Evolutionary conservation across 176 grass and related monocot genomes (phyloP), one percentile per base, ranked within the genome.

Genomic region (Saccharum spontaneum): DNA sequence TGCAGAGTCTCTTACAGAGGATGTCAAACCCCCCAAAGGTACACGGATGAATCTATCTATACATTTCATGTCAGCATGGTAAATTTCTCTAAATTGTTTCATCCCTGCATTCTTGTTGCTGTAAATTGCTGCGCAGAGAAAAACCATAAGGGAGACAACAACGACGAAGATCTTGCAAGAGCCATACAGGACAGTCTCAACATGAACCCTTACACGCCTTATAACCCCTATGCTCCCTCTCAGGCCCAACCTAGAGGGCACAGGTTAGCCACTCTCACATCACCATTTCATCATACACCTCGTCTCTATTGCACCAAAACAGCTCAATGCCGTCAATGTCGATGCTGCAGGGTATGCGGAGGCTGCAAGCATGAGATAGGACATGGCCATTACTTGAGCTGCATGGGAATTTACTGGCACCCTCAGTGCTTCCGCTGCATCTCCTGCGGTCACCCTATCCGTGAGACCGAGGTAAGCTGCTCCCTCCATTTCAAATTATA

Each of bases 401-500:
- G 93, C 84, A 94, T 99, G 97, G 97, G 88, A 55, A 96, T 90
- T 62, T 92, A 94, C 62, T 99, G 97, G 97, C 97, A 99, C 55
- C 92, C 91, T 57, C 97, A 92, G 17, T 99, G 97, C 80, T 99
- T 99, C 46, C 62, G 79, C 14, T 99, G 97, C 61, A 80, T 3
- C 72, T 87, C 86, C 18, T 99, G 97, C 81, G 8, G 50, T 18
- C 86, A 94, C 30, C 48, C 88, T 82, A 99, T 99, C 82, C 83
- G 84, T 30, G 97, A 94, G 86, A 86, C 91, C 0, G 93, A 99
- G 91, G 97, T 99, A 70, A 68, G 45, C 18, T 62, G 12, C 17
- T 54, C 16, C 50, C 15, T 52, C 49, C 17, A 20, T 54, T 54
- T 54, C 50, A 54, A 54, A 54, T 20, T 20, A 54, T 20, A 54